Conservation (phyloP, 108 stramenopile species). For the Nitzschia palea region DNA sequence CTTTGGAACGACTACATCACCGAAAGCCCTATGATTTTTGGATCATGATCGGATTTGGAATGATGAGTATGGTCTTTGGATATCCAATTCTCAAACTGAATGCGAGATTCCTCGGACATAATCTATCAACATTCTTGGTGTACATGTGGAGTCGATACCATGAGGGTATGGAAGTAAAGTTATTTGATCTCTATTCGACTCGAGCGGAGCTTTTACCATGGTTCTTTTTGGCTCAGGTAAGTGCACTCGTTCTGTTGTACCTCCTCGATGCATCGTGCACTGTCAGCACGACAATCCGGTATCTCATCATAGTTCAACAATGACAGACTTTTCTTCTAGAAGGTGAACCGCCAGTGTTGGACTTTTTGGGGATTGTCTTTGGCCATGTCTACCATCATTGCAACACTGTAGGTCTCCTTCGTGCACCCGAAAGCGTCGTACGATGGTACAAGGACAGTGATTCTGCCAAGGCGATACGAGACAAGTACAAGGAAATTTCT, state of each 20-base stretch:
- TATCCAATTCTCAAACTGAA: constrained; percentile 72
- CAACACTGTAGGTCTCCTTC: constrained; percentile 60
- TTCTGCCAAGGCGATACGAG: constrained; percentile 49
- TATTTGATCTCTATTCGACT: constrained; percentile 91
- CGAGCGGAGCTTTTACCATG: constrained; percentile 85
- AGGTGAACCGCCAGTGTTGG: constrained; percentile 87
- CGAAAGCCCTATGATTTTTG: constrained; percentile 91
- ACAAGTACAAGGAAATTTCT: constrained; percentile 80
- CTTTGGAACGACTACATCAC: constrained; percentile 90
- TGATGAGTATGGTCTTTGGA: constrained; percentile 72
- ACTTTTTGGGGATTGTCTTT: constrained; percentile 94
- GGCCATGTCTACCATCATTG: constrained; percentile 94
- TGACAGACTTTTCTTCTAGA: constrained; percentile 92
- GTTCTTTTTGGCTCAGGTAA: constrained; percentile 83
- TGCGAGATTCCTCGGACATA: constrained; percentile 88
- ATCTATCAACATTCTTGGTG: constrained; percentile 92
- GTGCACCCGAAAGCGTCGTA: constrained; percentile 65
- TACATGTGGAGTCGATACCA: constrained; percentile 95
- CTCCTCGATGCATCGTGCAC: no score
- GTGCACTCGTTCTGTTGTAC: constrained; percentile 13
- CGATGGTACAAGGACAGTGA: constrained; percentile 76
- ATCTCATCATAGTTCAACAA: no score
- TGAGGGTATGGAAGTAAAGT: constrained; percentile 92
- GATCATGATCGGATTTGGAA: constrained; percentile 91
- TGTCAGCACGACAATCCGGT: no score